These are phyloP conservation scores for Toxicodendron radicans DNA, from an alignment of 345 rosid genomes.

Conservation along the genomic window DNA sequence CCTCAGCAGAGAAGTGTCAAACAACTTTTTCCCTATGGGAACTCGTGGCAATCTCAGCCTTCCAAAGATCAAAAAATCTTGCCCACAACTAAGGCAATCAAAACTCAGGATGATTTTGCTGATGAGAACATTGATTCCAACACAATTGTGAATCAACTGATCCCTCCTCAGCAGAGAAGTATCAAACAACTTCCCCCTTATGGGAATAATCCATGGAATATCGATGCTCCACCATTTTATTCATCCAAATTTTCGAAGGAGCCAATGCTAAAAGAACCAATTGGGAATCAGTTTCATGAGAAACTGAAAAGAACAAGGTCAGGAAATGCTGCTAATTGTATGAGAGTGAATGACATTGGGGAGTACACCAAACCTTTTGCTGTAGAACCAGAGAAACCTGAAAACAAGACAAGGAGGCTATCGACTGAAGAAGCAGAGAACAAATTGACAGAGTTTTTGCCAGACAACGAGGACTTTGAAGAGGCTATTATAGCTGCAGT, in stretches of 20 bases:
- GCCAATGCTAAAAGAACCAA: conserved; percentile 23
- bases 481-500: conserved; percentile 82
- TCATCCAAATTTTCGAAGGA: conserved; percentile 45
- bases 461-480: conserved; percentile 75
- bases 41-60: neutral
- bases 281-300: conserved; percentile 44
- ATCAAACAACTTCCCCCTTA: conserved; percentile 26
- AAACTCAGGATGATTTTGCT: conserved; percentile 23
- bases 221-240: conserved; percentile 70
- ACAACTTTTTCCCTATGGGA: neutral
- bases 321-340: conserved; percentile 43
- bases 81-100: conserved; percentile 5
- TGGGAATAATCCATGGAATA: conserved; percentile 49
- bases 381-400: conserved; percentile 38
- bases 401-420: conserved; percentile 61
- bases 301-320: conserved; percentile 90
- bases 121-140: conserved; percentile 40
- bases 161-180: conserved; percentile 28
- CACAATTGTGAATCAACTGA: too few relatives aligned
- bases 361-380: conserved; percentile 17
- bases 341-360: conserved; percentile 25
- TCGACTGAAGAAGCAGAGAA: conserved; percentile 48
- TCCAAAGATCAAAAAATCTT: neutral
- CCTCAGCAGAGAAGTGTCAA: conserved; percentile 1
- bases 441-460: conserved; percentile 48